phyloP scores from a whole-genome alignment of 2,329 filamentous ascomycete species.

The Cryphonectria japonica region DNA sequence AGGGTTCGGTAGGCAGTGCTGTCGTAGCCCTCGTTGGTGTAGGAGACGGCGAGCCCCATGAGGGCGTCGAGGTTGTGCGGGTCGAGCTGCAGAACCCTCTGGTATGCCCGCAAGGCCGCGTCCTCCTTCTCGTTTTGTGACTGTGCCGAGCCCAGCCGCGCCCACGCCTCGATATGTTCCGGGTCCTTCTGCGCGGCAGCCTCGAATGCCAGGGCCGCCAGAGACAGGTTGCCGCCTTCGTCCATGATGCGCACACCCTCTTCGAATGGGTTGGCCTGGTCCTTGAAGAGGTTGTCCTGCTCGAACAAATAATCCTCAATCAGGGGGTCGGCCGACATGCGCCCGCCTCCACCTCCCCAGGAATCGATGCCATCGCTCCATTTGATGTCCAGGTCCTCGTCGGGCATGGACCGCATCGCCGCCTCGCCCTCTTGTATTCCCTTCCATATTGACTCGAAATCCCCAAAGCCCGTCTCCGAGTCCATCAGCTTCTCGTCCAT shows the following conservation, averaged over 20 bases:
- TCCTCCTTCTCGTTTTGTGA: conserved; percentile 99
- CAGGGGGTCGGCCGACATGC: conserved; percentile 71
- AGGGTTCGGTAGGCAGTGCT: conserved; percentile 94
- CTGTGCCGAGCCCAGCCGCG: conserved; percentile 86
- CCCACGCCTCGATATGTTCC: conserved; percentile 90
- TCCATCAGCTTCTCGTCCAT: conserved; percentile 70
- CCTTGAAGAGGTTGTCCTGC: conserved; percentile 86
- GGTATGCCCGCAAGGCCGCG: conserved; percentile 89
- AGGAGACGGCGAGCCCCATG: conserved; percentile 94
- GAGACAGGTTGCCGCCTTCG: conserved; percentile 89
- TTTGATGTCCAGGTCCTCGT: conserved; percentile 56
- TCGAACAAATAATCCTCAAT: conserved; percentile 94
- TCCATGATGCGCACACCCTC: conserved; percentile 93
- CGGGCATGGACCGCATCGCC: conserved; percentile 71
- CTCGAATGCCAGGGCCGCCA: conserved; percentile 94
- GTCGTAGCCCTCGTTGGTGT: conserved; percentile 99
- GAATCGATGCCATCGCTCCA: conserved; percentile 63
- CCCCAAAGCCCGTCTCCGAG: conserved; percentile 76
- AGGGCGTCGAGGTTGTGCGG: conserved; percentile 84
- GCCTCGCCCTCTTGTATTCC: conserved; percentile 79
- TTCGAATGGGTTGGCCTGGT: conserved; percentile 82
- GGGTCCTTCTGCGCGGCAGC: conserved; percentile 90
- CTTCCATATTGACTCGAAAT: conserved; percentile 89
- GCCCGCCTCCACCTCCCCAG: conserved; percentile 66
- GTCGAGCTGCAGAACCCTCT: conserved; percentile 87